Base-by-base conservation (phyloP, 805 yeast genomes). In the Blastobotrys attinorum region DNA sequence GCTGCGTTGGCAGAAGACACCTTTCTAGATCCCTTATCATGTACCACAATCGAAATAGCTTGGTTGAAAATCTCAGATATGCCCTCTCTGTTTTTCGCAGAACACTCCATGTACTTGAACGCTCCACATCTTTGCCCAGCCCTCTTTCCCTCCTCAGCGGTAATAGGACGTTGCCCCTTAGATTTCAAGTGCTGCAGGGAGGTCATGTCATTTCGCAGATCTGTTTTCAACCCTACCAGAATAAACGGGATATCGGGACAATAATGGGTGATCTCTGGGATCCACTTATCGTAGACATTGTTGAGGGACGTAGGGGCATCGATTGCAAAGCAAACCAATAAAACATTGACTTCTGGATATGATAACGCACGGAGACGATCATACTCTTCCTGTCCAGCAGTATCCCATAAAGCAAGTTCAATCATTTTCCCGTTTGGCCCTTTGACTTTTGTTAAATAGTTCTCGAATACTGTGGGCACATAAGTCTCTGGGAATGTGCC, bases 321-420 rank as follows among this genome's bases (percentile, higher is more conserved):
- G 22, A 86, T 70, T 1, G 90, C 68, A 60, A 84, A 89, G 46
- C 96, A 88, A 6, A 87, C 67, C 45, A 89, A 66, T 15, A 87
- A 62, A 1, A 87, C 65, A 59, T 86, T 84, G 2, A 81, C 84
- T 52, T 84, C 94, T 4, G 89, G 81, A 57, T 86, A 86, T 35
- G 83, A 72, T 39, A 87, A 66, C 1, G 94, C 92, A 48, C 96
- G 69, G 44, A 85, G 65, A 42, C 95, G 67, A 58, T 81, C 89
- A 57, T 83, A 84, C 60, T 83, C 92, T 62, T 85, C 94, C 63
- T 84, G 92, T 2, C 95, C 92, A 0, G 95, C 95, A 0, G 95
- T 84, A 59, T 86, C 96, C 94, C 94, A 85, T 23, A 85, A 62
- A 0, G 86, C 84, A 51, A 86, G 62, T 56, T 81, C 88, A 17